phyloP scores from a whole-genome alignment of 495 filamentous ascomycete genomes.

The Aspergillus panamensis region DNA sequence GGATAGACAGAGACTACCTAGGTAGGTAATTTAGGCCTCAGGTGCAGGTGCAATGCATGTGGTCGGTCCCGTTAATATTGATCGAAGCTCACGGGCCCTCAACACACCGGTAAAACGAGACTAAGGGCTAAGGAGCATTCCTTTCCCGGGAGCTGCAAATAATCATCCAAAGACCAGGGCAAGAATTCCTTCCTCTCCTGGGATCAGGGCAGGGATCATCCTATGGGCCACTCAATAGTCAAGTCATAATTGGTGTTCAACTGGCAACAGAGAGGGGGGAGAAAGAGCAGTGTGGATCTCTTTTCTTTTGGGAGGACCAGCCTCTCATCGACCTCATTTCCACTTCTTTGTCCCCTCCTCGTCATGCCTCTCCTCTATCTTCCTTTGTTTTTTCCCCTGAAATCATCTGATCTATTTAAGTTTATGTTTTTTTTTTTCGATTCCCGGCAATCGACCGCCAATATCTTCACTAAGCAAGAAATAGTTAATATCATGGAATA shows the following conservation, averaged over 20 bases:
- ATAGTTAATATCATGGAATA: too few relatives aligned
- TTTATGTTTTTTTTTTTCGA: too few relatives aligned
- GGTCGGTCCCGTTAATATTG: neutral
- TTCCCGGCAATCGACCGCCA: too few relatives aligned
- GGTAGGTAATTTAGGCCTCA: too few relatives aligned
- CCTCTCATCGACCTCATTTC: neutral
- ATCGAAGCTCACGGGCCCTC: neutral
- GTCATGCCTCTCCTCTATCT: neutral
- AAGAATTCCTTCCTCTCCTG: conserved; percentile 9
- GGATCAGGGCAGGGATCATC: conserved; percentile 11
- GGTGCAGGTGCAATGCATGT: neutral
- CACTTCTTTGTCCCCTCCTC: neutral
- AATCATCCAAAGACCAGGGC: neutral
- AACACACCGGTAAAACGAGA: neutral
- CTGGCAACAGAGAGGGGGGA: neutral
- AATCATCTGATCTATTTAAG: too few relatives aligned
- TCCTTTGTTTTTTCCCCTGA: neutral
- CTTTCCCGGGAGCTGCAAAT: neutral
- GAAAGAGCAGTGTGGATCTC: neutral
- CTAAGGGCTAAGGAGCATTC: neutral
- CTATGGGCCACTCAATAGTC: conserved; percentile 1
- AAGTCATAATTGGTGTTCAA: neutral
- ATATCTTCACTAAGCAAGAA: too few relatives aligned
- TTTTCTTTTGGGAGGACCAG: neutral
- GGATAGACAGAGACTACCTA: neutral